Conservation (phyloP, 169 alveolate species). For the Plasmodium yoelii region DNA sequence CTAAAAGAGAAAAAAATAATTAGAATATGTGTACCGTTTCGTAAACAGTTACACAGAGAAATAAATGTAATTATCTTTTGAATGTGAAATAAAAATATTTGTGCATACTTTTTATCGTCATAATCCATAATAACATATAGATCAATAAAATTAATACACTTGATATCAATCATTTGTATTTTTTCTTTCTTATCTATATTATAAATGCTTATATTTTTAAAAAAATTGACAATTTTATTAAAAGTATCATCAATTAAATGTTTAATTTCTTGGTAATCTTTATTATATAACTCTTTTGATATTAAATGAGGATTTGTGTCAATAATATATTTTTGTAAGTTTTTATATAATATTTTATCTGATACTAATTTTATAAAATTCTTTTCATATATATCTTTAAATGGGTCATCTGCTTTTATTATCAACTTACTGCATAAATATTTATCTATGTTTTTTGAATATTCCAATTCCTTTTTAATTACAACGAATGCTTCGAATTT, state of each 20-base stretch:
- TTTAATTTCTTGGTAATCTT: slow-evolving; percentile 6
- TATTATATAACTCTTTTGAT: slow-evolving; percentile 33
- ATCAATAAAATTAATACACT: slow-evolving; percentile 63
- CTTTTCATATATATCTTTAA: slow-evolving; percentile 54
- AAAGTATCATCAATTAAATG: slow-evolving; percentile 11
- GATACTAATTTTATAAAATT: slow-evolving; percentile 47
- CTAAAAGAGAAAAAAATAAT: slow-evolving; percentile 16
- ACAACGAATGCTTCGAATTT: slow-evolving; percentile 65
- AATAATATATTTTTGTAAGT: slow-evolving; percentile 51
- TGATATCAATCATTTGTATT: slow-evolving; percentile 65
- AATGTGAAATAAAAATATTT: neutral
- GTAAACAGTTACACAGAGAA: no score
- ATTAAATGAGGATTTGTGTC: slow-evolving; percentile 63
- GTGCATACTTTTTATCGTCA: slow-evolving; percentile 58
- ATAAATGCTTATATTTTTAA: slow-evolving; percentile 49
- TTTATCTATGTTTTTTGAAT: slow-evolving; percentile 51
- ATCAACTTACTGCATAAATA: slow-evolving; percentile 42
- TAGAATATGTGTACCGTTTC: neutral
- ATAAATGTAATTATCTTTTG: no score
- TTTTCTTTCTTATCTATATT: slow-evolving; percentile 64
- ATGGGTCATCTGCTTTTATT: slow-evolving; percentile 15
- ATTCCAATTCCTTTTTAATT: slow-evolving; percentile 69
- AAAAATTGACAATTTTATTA: slow-evolving; percentile 35
- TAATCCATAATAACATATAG: slow-evolving; percentile 72
- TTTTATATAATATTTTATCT: slow-evolving; percentile 61